Evolutionary conservation across 2,329 filamentous ascomycete species (phyloP), one percentile per base, ranked within the genome.

Genomic region (Nothophoma quercina): DNA sequence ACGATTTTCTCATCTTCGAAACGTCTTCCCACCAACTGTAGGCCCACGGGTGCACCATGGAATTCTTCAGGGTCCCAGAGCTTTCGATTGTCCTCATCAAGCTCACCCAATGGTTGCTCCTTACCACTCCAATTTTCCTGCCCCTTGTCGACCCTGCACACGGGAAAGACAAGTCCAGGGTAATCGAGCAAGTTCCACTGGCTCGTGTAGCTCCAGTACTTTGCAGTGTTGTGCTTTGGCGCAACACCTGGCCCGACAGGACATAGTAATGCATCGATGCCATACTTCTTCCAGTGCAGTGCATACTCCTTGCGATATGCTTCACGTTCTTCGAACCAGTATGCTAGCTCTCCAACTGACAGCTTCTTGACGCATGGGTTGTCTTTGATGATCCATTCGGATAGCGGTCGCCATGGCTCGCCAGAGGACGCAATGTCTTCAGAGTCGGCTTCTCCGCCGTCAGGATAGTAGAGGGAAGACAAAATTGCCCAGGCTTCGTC

Each of bases 151-250:
- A 79, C 77, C 39, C 63, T 67, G 3, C 52, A 64, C 1, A 73
- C 83, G 0, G 87, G 87, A 64, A 90, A 88, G 0, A 85, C 79
- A 2, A 83, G 69, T 8, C 79, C 81, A 0, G 87, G 85, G 67
- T 88, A 88, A 67, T 90, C 86, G 1, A 90, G 78, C 33, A 89
- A 62, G 65, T 90, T 90, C 85, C 86, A 90, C 55, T 86, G 81
- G 0, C 81, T 75, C 0, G 85, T 88, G 60, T 90, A 90, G 1
- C 81, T 81, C 85, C 86, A 90, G 59, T 83, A 84, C 29, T 71
- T 77, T 67, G 88, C 63, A 53, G 77, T 72, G 58, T 84, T 69
- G 56, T 85, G 78, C 55, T 81, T 72, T 3, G 79, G 82, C n/a
- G 83, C 83, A 2, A 77, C 76, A 1, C 81, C 79, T 1, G 84